Evolutionary conservation across 768 basidiomycete genomes (phyloP), one percentile per base, ranked within the genome.

Genomic region (Calocybe indica): DNA sequence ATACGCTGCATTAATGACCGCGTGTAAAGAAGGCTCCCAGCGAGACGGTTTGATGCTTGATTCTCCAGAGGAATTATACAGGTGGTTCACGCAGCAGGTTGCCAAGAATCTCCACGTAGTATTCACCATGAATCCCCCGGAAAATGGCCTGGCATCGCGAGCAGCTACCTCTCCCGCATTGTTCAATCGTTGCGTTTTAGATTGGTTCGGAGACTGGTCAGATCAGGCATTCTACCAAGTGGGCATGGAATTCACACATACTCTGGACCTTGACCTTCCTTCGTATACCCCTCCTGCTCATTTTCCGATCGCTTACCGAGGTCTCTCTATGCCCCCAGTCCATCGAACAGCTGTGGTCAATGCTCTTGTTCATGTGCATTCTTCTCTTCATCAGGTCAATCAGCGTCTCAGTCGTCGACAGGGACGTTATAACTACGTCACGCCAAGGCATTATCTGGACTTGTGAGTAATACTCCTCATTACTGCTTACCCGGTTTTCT

Each of bases 121-220:
- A 7, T 99, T 98, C 71, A 98, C 95, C 12, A 98, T 98, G 95
- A 98, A 97, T 56, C 96, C 93, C 37, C 95, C 94, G 0, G 85
- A 92, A 58, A 93, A 95, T 48, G 96, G 95, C 28, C 77, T 99
- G 12, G 95, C 93, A 6, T 94, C 92, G 13, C 80, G 93, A 41
- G 96, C 93, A 8, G 96, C 95, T 2, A 97, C 96, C 0, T 99
- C 96, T 1, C 96, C 96, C 6, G 96, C 96, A 12, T 72, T 98
- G 58, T 95, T 95, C 83, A 99, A 99, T 71, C 87, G 96, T 71
- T 99, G 96, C 63, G 96, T 99, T 6, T 75, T 99, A 48, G 95
- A 99, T 65, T 99, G 96, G 96, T 98, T 98, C 57, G 96, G 96
- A 28, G 94, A 97, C 62, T 99, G 96, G 96, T 92, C 94, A 11